Conservation (phyloP, 768 basidiomycete genomes). For the Lyophyllum decastes region DNA sequence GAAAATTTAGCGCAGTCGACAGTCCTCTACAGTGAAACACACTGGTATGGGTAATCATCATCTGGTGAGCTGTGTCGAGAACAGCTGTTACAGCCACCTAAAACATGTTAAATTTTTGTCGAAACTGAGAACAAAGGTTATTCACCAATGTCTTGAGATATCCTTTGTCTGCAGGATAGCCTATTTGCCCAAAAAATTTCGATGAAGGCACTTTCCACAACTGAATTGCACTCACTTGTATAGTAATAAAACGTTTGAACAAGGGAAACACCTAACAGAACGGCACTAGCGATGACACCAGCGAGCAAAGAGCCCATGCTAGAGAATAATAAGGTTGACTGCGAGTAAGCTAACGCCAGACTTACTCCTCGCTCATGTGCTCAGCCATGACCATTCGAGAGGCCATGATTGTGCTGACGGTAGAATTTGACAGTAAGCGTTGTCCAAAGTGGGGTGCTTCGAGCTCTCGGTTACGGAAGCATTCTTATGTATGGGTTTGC, state of each 20-base stretch:
- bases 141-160: constrained; percentile 17
- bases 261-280: constrained; percentile 20
- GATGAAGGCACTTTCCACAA: too few relatives aligned
- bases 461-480: too few relatives aligned
- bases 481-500: too few relatives aligned
- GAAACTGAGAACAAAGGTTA: not conserved
- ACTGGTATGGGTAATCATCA: constrained; percentile 47
- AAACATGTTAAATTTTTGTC: not conserved
- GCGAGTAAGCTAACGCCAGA: too few relatives aligned
- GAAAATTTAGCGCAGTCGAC: not conserved
- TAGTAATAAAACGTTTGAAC: constrained; percentile 23
- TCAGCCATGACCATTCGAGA: constrained; percentile 1
- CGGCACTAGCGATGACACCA: constrained; percentile 19
- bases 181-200: not conserved
- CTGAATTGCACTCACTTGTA: not conserved
- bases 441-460: too few relatives aligned
- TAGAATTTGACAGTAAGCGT: not conserved
- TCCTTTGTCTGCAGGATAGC: constrained; percentile 19
- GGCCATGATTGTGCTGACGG: constrained; percentile 4
- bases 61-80: constrained; percentile 51
- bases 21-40: constrained; percentile 13
- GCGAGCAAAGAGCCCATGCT: constrained; percentile 23
- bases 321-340: not conserved
- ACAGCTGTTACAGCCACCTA: constrained; percentile 39
- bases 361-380: constrained; percentile 14